Evolutionary conservation across 768 basidiomycete species (phyloP).

Genomic region (Cyclocybe aegerita): DNA sequence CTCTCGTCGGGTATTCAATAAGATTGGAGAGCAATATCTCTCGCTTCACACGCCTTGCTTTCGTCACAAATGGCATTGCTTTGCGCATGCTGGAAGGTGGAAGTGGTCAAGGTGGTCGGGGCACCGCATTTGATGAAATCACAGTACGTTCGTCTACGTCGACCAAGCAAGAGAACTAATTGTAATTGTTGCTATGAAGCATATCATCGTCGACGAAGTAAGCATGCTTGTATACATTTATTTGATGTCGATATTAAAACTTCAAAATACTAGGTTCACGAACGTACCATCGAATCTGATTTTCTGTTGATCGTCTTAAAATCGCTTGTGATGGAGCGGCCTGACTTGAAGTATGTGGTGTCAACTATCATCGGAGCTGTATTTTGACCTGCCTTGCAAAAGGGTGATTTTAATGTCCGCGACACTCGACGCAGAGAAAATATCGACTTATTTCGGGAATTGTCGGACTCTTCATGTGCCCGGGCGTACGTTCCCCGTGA

Average conservation of each 20-base stretch:
- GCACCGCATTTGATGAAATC: constrained; percentile 89
- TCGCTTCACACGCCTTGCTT: constrained; percentile 74
- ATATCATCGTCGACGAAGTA: constrained; percentile 95
- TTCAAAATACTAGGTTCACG: constrained; percentile 68
- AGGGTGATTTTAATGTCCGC: constrained; percentile 97
- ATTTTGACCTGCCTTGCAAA: constrained; percentile 3
- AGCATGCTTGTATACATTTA: constrained; percentile 2
- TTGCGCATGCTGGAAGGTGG: constrained; percentile 95
- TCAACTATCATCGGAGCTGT: background rate
- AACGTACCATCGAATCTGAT: constrained; percentile 95
- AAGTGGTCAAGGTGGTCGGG: constrained; percentile 63
- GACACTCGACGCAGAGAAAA: constrained; percentile 88
- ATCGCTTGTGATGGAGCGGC: constrained; percentile 70
- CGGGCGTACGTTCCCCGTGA: constrained; percentile 93
- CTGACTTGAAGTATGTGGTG: constrained; percentile 73
- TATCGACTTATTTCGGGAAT: constrained; percentile 85
- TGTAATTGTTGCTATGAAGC: constrained; percentile 41
- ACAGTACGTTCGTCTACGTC: constrained; percentile 55
- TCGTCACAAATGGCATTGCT: constrained; percentile 93
- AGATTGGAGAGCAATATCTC: constrained; percentile 87
- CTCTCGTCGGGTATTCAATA: constrained; percentile 93
- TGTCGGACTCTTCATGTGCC: constrained; percentile 86
- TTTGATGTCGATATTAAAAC: background rate
- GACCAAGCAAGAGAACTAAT: background rate
- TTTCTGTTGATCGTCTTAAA: constrained; percentile 94